Percentiles rank a stretch among this genome's conserved stretches.
These are phyloP conservation scores for Catunica adiposa DNA, from an alignment of 2,329 filamentous ascomycete species.

Conservation along the genomic window DNA sequence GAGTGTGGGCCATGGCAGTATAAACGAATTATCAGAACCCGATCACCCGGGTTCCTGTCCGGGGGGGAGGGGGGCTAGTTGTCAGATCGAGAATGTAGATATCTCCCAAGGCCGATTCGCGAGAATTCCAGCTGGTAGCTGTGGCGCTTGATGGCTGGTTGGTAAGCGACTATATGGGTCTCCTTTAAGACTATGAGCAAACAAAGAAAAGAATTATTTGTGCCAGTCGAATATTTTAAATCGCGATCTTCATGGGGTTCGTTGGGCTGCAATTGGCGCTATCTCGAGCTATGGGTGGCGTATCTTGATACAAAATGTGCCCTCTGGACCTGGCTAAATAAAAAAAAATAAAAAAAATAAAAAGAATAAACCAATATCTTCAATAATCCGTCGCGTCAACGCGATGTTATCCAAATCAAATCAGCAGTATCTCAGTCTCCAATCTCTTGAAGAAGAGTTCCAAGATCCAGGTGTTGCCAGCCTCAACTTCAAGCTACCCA, in stretches of 20 bases:
- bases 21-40: too few species aligned
- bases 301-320: too few species aligned
- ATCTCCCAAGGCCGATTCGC: neutral
- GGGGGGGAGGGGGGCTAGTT: neutral
- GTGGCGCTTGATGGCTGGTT: neutral
- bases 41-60: too few species aligned
- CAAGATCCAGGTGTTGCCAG: neutral
- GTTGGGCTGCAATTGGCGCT: neutral
- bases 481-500: too few species aligned
- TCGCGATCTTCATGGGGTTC: neutral
- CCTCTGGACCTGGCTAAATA: too few species aligned
- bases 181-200: neutral
- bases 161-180: neutral
- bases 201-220: neutral
- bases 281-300: too few species aligned
- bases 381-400: neutral
- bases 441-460: neutral
- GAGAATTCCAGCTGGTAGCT: neutral
- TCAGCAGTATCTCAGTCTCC: neutral
- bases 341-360: neutral
- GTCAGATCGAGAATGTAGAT: neutral
- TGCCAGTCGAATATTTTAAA: neutral
- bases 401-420: neutral
- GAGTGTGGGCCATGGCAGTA: slow-evolving; percentile 2
- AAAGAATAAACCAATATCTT: neutral